A percentile compares a stretch with the other conserved stretches of the same genome.
Evolutionary conservation across 768 basidiomycete genomes (phyloP).

Genomic region (Xerocomellus intermedius): DNA sequence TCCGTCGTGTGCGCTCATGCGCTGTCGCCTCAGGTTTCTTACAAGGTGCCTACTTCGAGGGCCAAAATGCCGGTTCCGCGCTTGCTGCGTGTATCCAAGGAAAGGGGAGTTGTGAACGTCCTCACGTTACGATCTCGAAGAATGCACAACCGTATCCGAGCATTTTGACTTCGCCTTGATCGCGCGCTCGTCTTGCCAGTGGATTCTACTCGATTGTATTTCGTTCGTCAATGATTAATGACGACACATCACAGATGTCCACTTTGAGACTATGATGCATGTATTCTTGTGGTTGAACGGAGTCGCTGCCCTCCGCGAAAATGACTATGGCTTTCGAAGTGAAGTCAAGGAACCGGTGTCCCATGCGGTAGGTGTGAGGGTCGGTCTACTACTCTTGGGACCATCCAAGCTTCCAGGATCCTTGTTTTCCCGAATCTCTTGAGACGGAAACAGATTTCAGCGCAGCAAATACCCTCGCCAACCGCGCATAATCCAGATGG

Average conservation of each 20-base stretch:
- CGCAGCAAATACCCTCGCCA: too few species aligned
- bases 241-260: background rate
- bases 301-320: background rate
- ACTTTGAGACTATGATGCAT: background rate
- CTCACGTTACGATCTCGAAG: slow-evolving; percentile 26
- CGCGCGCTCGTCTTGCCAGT: too few species aligned
- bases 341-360: too few species aligned
- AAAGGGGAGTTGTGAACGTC: slow-evolving; percentile 22
- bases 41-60: slow-evolving; percentile 59
- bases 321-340: too few species aligned
- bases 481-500: too few species aligned
- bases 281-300: background rate
- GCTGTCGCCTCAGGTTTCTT: slow-evolving; percentile 42
- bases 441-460: too few species aligned
- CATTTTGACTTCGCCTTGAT: slow-evolving; percentile 8
- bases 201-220: background rate
- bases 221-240: background rate
- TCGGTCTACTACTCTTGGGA: too few species aligned
- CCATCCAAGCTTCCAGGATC: too few species aligned
- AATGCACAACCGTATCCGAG: slow-evolving; percentile 35
- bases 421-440: too few species aligned
- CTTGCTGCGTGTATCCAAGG: slow-evolving; percentile 43
- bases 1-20: background rate
- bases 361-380: too few species aligned
- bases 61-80: slow-evolving; percentile 37